These are phyloP conservation scores for Peziza echinospora DNA, from an alignment of 495 filamentous ascomycete species.

Conservation along the genomic window DNA sequence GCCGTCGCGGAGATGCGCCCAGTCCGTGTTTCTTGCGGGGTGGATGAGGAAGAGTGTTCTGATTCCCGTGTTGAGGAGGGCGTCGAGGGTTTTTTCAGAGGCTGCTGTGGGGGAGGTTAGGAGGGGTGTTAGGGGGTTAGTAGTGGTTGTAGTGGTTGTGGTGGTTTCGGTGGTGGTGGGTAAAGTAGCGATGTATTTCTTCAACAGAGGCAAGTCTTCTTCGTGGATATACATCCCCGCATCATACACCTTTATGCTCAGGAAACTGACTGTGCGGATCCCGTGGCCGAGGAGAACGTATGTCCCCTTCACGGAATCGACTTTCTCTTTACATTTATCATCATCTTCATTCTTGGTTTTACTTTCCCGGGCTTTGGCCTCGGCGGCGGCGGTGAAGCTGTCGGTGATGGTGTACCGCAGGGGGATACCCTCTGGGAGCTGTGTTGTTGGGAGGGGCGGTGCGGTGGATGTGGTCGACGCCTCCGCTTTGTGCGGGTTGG, in stretches of 20 bases:
- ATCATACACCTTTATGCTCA: constrained; percentile 85
- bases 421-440: constrained; percentile 35
- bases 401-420: background rate
- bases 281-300: constrained; percentile 79
- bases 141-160: constrained; percentile 18
- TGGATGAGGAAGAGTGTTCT: constrained; percentile 57
- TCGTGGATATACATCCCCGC: constrained; percentile 77
- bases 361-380: constrained; percentile 5
- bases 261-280: constrained; percentile 67
- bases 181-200: constrained; percentile 30
- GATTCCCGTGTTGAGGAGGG: constrained; percentile 45
- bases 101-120: background rate
- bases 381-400: background rate
- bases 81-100: background rate
- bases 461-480: constrained; percentile 61
- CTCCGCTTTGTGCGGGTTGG: background rate
- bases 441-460: constrained; percentile 55
- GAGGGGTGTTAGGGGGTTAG: background rate
- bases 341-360: constrained; percentile 16
- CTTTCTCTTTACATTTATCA: constrained; percentile 14
- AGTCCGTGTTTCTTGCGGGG: constrained; percentile 74
- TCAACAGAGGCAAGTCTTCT: constrained; percentile 41
- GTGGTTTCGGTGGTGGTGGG: constrained; percentile 12
- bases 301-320: constrained; percentile 29
- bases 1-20: constrained; percentile 72